phyloP scores from a whole-genome alignment of 345 rosid genomes.

The Hibiscus mutabilis region DNA sequence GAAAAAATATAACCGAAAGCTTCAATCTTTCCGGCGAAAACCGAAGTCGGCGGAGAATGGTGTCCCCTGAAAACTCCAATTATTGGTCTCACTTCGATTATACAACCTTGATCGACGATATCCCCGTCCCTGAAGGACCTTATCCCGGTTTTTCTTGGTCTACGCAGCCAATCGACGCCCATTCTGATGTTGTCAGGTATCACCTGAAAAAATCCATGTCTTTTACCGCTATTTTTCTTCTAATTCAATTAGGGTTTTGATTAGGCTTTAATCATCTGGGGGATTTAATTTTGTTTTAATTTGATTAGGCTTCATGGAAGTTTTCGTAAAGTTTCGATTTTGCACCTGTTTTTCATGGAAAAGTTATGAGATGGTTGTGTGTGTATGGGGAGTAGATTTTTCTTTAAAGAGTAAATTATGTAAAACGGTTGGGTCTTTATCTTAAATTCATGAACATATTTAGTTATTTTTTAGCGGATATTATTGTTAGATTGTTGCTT shows the following conservation, averaged over 20 bases:
- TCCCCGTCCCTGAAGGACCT: constrained; percentile 48
- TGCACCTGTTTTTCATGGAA: not conserved
- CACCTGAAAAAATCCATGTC: not conserved
- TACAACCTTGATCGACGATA: constrained; percentile 63
- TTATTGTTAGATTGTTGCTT: not conserved
- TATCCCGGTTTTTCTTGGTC: constrained; percentile 74
- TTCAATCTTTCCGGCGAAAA: constrained; percentile 9
- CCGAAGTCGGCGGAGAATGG: constrained; percentile 38
- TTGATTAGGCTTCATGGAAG: not conserved
- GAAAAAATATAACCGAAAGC: constrained; percentile 3
- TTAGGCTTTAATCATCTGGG: not conserved
- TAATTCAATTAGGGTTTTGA: constrained; percentile 1
- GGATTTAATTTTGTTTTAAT: not conserved
- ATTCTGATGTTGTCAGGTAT: constrained; percentile 60
- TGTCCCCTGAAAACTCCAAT: constrained; percentile 60
- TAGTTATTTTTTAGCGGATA: not conserved
- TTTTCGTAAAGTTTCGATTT: not conserved
- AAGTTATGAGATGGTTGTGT: not conserved
- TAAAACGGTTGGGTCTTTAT: not conserved
- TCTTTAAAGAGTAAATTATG: not conserved
- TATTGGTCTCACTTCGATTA: constrained; percentile 47
- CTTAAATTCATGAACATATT: not conserved
- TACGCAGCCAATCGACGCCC: constrained; percentile 41
- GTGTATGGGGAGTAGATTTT: not conserved
- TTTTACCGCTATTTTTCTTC: not conserved